Percentiles rank a stretch among this genome's conserved stretches.
These are phyloP conservation scores for Inonotus hispidus DNA, from an alignment of 1,284 basidiomycete genomes.

Conservation along the genomic window DNA sequence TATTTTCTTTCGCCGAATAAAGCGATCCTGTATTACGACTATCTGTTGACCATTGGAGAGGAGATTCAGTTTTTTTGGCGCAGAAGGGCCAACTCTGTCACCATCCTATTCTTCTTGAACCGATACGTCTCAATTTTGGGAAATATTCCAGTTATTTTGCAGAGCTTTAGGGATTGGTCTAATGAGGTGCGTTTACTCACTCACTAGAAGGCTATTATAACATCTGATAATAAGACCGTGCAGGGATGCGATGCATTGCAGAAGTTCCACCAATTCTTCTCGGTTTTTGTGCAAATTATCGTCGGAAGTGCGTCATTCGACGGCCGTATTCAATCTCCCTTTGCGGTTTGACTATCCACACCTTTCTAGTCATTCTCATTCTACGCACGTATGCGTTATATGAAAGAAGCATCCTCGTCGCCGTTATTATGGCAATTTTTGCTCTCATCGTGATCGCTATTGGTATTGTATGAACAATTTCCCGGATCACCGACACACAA, in stretches of 20 bases:
- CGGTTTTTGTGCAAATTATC: slow-evolving; percentile 12
- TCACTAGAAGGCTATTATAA: neutral
- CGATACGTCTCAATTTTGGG: slow-evolving; percentile 17
- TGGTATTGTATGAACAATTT: slow-evolving; percentile 2
- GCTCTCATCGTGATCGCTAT: slow-evolving; percentile 7
- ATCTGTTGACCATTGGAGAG: slow-evolving; percentile 12
- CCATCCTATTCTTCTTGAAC: slow-evolving; percentile 17
- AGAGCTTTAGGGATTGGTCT: slow-evolving; percentile 4
- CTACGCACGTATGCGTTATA: slow-evolving; percentile 19
- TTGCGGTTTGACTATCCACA: neutral
- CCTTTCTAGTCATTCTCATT: slow-evolving; percentile 13
- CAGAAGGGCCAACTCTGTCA: slow-evolving; percentile 6
- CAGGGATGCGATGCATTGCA: slow-evolving; percentile 9
- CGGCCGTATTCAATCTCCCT: neutral
- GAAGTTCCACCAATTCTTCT: slow-evolving; percentile 17
- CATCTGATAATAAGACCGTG: neutral
- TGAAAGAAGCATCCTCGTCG: slow-evolving; percentile 2
- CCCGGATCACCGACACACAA: neutral
- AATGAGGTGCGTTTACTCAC: slow-evolving; percentile 2
- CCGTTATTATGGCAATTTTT: neutral
- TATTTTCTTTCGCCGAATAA: neutral
- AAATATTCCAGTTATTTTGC: slow-evolving; percentile 10
- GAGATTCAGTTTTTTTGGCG: slow-evolving; percentile 19
- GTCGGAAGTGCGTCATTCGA: slow-evolving; percentile 14
- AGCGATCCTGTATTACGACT: slow-evolving; percentile 20